Percentiles rank a stretch among this genome's conserved stretches.
Conservation (phyloP, 257 asterid species). For the Coffea eugenioides region DNA sequence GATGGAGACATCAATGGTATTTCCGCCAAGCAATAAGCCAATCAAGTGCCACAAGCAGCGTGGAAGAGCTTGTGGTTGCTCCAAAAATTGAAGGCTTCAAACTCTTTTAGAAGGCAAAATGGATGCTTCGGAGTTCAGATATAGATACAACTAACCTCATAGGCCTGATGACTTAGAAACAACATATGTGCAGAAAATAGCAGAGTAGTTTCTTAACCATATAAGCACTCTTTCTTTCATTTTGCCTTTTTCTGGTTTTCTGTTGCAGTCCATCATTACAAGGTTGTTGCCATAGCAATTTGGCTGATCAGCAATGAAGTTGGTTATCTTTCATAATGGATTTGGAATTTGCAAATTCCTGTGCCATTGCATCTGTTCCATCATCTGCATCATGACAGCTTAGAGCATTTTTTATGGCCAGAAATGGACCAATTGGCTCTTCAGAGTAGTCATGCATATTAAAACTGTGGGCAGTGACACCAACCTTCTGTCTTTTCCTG, state of each 20-base stretch:
- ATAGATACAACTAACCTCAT: background rate
- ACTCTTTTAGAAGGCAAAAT: background rate
- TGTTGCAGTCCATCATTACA: background rate
- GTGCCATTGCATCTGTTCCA: background rate
- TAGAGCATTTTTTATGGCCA: background rate
- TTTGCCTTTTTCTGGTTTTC: background rate
- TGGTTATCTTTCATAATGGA: background rate
- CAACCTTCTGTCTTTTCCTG: background rate
- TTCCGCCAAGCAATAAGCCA: conserved; percentile 6
- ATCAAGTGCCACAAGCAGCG: background rate
- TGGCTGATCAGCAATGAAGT: background rate
- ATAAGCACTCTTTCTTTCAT: background rate
- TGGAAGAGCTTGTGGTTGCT: conserved; percentile 12
- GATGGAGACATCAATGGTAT: background rate
- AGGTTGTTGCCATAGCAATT: background rate
- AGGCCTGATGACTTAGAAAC: background rate
- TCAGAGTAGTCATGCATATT: background rate
- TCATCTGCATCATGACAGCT: background rate
- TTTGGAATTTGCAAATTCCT: background rate
- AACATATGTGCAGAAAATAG: background rate
- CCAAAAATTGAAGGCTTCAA: background rate
- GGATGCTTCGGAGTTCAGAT: background rate
- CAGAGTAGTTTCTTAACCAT: background rate
- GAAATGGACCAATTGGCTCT: background rate
- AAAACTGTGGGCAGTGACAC: background rate